Base-by-base conservation (phyloP, 2,329 filamentous ascomycete species). In the Pyrenophora graminea region DNA sequence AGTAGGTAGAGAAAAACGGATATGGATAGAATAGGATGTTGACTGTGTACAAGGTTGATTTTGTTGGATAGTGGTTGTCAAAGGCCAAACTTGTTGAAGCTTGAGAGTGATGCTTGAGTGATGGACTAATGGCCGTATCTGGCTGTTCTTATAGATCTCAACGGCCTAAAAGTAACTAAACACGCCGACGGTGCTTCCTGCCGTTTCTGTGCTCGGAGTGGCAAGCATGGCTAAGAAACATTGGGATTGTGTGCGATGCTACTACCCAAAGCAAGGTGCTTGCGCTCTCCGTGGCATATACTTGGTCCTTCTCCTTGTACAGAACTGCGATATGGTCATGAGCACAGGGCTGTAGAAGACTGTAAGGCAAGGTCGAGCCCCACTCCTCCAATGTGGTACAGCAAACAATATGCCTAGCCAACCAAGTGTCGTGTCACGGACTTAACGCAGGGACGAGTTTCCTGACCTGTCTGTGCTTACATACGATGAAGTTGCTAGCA, bases 401-500 rank as follows among this genome's bases (percentile, higher is more conserved):
- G 19, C 33, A 38, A 55, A 36, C 8, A 38, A 10, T 9, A 12
- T 30, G 27, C 27, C 10, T 30, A 12, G 47, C 41, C 18, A 48
- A 52, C 48, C 40, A 44, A 46, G 43, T 39, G 61, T 60, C 34
- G 43, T 54, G 58, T 52, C 40, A 53, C 44, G 37, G 36, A 32
- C 9, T 52, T 42, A 39, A 57, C 38, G 51, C 55, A 61, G 56
- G 52, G 58, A 64, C 56, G 62, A 39, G 23, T 51, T 23, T 6
- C 27, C 37, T 45, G 37, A 53, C 48, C 48, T 51, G 63, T 45
- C 62, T 59, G 40, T 32, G 23, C 36, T 34, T 39, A 27, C 31
- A 31, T 13, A 10, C 18, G 7, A 17, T 25, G 25, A 15, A 21
- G 25, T 12, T 18, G 37, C 43, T 40, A 30, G 6, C 6, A 2